Percentiles rank a stretch among this genome's conserved stretches.
phyloP scores from a whole-genome alignment of 2,329 filamentous ascomycete species.

The Colletotrichum acutatum region DNA sequence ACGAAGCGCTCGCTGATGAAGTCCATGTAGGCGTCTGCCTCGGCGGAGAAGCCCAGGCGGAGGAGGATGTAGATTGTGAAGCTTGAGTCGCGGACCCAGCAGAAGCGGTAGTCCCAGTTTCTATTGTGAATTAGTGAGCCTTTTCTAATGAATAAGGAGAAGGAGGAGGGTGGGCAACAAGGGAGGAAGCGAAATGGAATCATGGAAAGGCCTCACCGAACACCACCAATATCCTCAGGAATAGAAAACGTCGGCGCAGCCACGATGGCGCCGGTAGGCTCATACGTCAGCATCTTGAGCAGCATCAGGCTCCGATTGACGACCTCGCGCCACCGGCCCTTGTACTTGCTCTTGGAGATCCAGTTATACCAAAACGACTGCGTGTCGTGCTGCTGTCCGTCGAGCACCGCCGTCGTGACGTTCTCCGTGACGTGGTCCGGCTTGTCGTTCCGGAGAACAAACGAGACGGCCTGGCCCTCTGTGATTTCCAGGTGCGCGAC shows the following conservation, averaged over 20 bases:
- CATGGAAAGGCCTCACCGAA: slow-evolving; percentile 46
- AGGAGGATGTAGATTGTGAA: slow-evolving; percentile 84
- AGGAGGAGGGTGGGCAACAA: too few relatives aligned
- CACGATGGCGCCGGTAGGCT: slow-evolving; percentile 82
- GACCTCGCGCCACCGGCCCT: slow-evolving; percentile 78
- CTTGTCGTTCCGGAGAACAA: slow-evolving; percentile 73
- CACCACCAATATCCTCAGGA: slow-evolving; percentile 78
- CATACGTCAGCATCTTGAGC: slow-evolving; percentile 80
- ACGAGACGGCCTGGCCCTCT: slow-evolving; percentile 76
- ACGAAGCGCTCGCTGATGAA: slow-evolving; percentile 80
- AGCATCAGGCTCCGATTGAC: slow-evolving; percentile 78
- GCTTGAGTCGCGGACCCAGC: slow-evolving; percentile 81
- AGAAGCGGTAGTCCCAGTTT: slow-evolving; percentile 81
- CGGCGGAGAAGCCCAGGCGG: slow-evolving; percentile 78
- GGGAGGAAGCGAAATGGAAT: background rate
- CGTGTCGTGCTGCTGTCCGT: slow-evolving; percentile 74
- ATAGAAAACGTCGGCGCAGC: slow-evolving; percentile 82
- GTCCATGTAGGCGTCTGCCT: slow-evolving; percentile 82
- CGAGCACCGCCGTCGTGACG: slow-evolving; percentile 68
- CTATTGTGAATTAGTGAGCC: slow-evolving; percentile 43
- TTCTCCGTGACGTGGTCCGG: slow-evolving; percentile 66
- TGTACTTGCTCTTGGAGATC: slow-evolving; percentile 77
- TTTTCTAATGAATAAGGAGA: background rate
- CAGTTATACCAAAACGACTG: slow-evolving; percentile 80
- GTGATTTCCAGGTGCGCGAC: slow-evolving; percentile 67